Conservation (phyloP, 192 early-diverging fungal genomes). For the Entomortierella parvispora region DNA sequence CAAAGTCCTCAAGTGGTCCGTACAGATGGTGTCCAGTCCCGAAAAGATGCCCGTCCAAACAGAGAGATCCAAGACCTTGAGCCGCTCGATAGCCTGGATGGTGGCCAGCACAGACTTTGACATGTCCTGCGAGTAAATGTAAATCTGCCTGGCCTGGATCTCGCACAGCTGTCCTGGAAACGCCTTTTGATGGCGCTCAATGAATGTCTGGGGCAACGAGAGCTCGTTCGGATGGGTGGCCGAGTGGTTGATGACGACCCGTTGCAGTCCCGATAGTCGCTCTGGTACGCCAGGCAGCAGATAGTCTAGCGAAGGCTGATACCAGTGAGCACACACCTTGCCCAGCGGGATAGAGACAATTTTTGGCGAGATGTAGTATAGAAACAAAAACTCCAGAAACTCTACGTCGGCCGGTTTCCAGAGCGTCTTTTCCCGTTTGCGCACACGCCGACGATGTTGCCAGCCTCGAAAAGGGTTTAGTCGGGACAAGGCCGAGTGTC, state of each 20-base stretch:
- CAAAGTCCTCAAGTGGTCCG: constrained; percentile 23
- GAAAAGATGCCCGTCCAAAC: constrained; percentile 38
- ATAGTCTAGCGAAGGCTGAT: constrained; percentile 32
- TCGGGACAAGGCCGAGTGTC: background rate
- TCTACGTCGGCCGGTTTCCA: constrained; percentile 24
- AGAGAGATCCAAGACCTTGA: constrained; percentile 32
- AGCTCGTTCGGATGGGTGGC: constrained; percentile 22
- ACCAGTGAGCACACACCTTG: constrained; percentile 40
- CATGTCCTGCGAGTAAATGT: constrained; percentile 43
- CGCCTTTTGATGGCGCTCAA: constrained; percentile 29
- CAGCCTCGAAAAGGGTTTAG: constrained; percentile 15
- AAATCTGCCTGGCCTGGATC: constrained; percentile 35
- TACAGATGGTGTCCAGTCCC: constrained; percentile 30
- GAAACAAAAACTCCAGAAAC: constrained; percentile 26
- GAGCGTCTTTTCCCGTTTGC: constrained; percentile 29
- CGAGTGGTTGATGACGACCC: constrained; percentile 40
- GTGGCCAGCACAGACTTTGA: constrained; percentile 36
- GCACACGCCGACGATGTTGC: constrained; percentile 2
- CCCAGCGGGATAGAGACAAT: constrained; percentile 31
- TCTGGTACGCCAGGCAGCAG: constrained; percentile 30
- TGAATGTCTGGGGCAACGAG: constrained; percentile 24
- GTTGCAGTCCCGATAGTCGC: constrained; percentile 19
- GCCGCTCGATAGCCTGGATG: constrained; percentile 28
- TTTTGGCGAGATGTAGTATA: constrained; percentile 24
- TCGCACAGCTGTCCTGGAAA: constrained; percentile 39